These are phyloP conservation scores for Aspergillus cejpii DNA, from an alignment of 2,329 filamentous ascomycete species.

Conservation along the genomic window DNA sequence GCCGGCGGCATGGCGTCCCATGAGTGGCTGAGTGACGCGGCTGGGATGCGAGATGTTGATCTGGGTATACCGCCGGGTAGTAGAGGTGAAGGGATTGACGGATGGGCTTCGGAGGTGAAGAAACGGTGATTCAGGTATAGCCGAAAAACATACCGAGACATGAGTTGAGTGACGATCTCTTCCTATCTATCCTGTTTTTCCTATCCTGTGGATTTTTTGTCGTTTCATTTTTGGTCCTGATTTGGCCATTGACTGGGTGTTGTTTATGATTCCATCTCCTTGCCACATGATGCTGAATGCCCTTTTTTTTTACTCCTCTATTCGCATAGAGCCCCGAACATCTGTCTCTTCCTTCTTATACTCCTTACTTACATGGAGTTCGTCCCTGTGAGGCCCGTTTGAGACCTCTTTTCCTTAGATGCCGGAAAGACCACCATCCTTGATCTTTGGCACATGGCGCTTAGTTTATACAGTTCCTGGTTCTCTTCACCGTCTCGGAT, in stretches of 20 bases:
- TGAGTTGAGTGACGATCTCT: constrained; percentile 25
- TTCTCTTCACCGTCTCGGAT: no score
- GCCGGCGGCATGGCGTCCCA: constrained; percentile 92
- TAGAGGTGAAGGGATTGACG: constrained; percentile 85
- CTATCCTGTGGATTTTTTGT: constrained; percentile 23
- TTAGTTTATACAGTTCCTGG: no score
- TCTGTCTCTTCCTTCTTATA: constrained; percentile 1
- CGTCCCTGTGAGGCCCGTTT: not conserved
- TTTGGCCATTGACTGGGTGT: constrained; percentile 21
- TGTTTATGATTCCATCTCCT: constrained; percentile 28
- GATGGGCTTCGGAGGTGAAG: constrained; percentile 86
- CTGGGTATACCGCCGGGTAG: constrained; percentile 72
- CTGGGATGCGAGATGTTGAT: constrained; percentile 76
- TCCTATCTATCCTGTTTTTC: constrained; percentile 11
- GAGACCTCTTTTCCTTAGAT: constrained; percentile 2
- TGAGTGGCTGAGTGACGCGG: constrained; percentile 72
- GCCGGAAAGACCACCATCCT: not conserved
- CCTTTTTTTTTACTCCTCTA: constrained; percentile 8
- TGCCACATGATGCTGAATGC: constrained; percentile 11
- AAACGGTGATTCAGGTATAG: constrained; percentile 50
- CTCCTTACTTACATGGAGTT: no score
- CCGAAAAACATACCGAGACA: constrained; percentile 4
- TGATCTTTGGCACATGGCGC: no score
- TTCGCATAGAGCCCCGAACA: constrained; percentile 7
- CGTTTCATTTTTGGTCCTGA: constrained; percentile 28